These are phyloP conservation scores for Clarireedia hainanense DNA, from an alignment of 2,329 filamentous ascomycete species.

Conservation along the genomic window DNA sequence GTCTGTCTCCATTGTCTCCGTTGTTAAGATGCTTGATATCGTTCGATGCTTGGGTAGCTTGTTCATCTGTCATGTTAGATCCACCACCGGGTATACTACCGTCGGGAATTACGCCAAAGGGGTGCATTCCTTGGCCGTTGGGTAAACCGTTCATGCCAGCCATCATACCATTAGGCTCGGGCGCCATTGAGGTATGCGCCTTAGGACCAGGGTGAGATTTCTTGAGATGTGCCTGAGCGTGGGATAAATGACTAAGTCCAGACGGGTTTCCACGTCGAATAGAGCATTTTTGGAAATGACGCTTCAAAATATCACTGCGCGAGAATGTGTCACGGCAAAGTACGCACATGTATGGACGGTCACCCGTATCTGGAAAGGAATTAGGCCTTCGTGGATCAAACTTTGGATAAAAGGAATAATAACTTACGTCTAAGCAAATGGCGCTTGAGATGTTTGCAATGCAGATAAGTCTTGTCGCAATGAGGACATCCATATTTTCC, in stretches of 20 bases:
- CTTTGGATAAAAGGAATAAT: constrained; percentile 26
- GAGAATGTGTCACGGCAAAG: constrained; percentile 97
- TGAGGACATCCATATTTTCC: constrained; percentile 98
- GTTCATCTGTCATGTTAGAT: constrained; percentile 47
- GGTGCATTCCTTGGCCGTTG: constrained; percentile 48
- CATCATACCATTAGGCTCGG: constrained; percentile 48
- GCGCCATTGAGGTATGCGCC: constrained; percentile 42
- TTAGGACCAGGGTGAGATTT: constrained; percentile 56
- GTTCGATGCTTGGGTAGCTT: constrained; percentile 45
- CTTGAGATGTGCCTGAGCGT: constrained; percentile 83
- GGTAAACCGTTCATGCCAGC: constrained; percentile 29
- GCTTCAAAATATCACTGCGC: constrained; percentile 94
- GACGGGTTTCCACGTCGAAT: constrained; percentile 93
- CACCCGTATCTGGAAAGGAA: constrained; percentile 69
- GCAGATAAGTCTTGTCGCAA: constrained; percentile 96
- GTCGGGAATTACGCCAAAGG: constrained; percentile 47
- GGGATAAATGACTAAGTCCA: constrained; percentile 86
- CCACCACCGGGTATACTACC: constrained; percentile 26
- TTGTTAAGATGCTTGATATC: constrained; percentile 52
- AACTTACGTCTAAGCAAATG: constrained; percentile 88
- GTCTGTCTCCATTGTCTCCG: constrained; percentile 47
- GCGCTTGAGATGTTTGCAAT: constrained; percentile 94
- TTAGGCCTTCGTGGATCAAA: constrained; percentile 16
- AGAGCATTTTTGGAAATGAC: constrained; percentile 98
- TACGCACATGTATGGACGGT: constrained; percentile 96